Evolutionary conservation across 2,329 filamentous ascomycete genomes (phyloP), one percentile per base, ranked within the genome.

Genomic region (Mariannaea elegans): DNA sequence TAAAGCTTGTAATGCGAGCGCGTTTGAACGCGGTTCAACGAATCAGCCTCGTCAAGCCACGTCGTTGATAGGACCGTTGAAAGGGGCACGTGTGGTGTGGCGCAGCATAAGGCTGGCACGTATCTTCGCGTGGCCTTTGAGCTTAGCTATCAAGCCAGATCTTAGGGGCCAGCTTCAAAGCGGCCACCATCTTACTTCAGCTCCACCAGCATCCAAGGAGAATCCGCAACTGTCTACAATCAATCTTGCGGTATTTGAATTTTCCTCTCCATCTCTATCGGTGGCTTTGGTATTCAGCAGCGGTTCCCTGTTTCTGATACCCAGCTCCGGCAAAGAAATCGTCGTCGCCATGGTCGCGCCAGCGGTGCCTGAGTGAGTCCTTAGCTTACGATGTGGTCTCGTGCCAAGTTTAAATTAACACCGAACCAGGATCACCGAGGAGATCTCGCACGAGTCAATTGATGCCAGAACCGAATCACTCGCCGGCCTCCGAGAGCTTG

Each of bases 401-500:
- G 47, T 24, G 55, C 44, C 27, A 48, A 46, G 48, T 16, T 42
- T 24, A 52, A 60, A 56, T 71, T 76, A 63, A 76, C 61, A 14
- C 19, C 53, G 18, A 9, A 19, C 27, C 64, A 98, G 95, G 79
- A 90, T 99, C 72, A 94, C 94, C 71, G 95, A 99, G 81, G 93
- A 97, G 78, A 87, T 95, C 65, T 85, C 96, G 63, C 91, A 97
- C 74, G 93, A 97, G 71, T 92, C 94, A 51, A 90, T 97, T 76
- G 94, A 97, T 74, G 89, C 93, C 70, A 90, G 95, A 76, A 97
- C 94, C 69, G 95, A 99, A 74, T 91, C 91, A 41, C 86, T 99
- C 36, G 85, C 90, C 67, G 87, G 88, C 46, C 84, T 99, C 64
- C 91, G 95, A 73, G 95, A 99, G 83, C 87, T 99, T 58, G 95